A percentile compares a stretch with the other conserved stretches of the same genome.
These are phyloP conservation scores for Crucibulum laeve DNA, from an alignment of 768 basidiomycete species.

Conservation along the genomic window DNA sequence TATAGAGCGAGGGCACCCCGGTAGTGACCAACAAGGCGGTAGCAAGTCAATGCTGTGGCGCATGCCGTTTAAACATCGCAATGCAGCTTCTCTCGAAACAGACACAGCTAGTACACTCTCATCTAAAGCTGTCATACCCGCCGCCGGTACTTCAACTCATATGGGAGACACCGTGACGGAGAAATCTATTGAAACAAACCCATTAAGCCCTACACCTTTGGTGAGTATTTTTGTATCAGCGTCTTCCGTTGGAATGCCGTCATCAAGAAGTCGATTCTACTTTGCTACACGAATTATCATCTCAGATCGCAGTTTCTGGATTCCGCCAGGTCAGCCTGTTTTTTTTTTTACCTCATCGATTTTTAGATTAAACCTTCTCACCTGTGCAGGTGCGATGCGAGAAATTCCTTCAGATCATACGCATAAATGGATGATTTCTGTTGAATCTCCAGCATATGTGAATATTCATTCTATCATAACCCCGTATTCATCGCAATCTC, in stretches of 20 bases:
- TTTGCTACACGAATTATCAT: conserved; percentile 42
- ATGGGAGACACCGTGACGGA: not conserved
- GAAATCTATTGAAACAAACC: not conserved
- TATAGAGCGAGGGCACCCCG: not conserved
- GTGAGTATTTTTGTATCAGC: not conserved
- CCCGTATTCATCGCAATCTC: not conserved
- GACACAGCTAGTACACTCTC: not conserved
- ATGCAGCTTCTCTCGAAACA: conserved; percentile 6
- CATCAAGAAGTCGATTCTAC: conserved; percentile 40
- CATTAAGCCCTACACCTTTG: not conserved
- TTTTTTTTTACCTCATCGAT: not conserved
- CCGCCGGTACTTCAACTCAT: not conserved
- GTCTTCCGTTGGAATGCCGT: conserved; percentile 1
- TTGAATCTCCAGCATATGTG: conserved; percentile 51
- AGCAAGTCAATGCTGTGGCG: conserved; percentile 23
- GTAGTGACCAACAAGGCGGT: conserved; percentile 4
- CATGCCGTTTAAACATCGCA: conserved; percentile 32
- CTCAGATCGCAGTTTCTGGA: conserved; percentile 43
- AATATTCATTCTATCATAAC: conserved; percentile 10
- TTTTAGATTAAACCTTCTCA: not conserved
- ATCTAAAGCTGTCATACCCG: not conserved
- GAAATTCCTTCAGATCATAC: conserved; percentile 22
- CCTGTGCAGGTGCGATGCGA: conserved; percentile 6
- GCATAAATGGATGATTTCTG: conserved; percentile 54
- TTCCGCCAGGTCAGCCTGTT: conserved; percentile 32